Base-by-base conservation (phyloP, 2,329 filamentous ascomycete genomes). In the Cladosporium sp. region DNA sequence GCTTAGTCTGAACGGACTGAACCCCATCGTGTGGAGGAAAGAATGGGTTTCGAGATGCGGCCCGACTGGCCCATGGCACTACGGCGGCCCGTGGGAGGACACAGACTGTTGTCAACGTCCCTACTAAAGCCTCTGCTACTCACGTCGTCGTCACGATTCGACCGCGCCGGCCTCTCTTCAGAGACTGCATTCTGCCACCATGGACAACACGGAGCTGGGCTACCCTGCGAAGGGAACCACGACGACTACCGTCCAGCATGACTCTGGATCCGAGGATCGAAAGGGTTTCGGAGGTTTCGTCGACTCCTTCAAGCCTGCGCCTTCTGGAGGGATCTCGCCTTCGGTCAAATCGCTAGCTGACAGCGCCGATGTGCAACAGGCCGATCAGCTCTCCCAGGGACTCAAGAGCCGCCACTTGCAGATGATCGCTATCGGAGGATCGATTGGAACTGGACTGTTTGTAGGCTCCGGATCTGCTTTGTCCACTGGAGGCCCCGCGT, bases 391-490 rank as follows among this genome's bases (percentile, higher is more conserved):
- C 43, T 65, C 65, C 53, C 59, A 65, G 56, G 63, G 61, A 14
- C 55, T 64, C 54, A 64, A 66, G 53, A 53, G 56, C 16, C 56
- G 65, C 9, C 65, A 66, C 52, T 38, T 67, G 52, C 60, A 66
- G 43, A 66, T 67, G 65, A 67, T 66, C 49, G 65, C 64, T 38
- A 67, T 66, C 52, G 65, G 65, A 33, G 65, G 62, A 7, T 62
- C 62, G 14, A 77, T 79, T 49, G 77, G 77, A 49, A 79, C 77
- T 33, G 78, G 78, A 14, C 35, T 80, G 4, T 81, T 80, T 60
- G 76, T 80, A 45, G 74, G 75, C 45, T 74, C 73, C 43, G 77
- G 77, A 40, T 63, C 68, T 42, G 73, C 75, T 6, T 67, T 80
- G 38, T 67, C 72, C 11, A 73, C 66, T 5, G 75, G 74, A 61